A percentile compares a stretch with the other conserved stretches of the same genome.
Evolutionary conservation across 768 basidiomycete species (phyloP).

Genomic region (Lactarius vividus): DNA sequence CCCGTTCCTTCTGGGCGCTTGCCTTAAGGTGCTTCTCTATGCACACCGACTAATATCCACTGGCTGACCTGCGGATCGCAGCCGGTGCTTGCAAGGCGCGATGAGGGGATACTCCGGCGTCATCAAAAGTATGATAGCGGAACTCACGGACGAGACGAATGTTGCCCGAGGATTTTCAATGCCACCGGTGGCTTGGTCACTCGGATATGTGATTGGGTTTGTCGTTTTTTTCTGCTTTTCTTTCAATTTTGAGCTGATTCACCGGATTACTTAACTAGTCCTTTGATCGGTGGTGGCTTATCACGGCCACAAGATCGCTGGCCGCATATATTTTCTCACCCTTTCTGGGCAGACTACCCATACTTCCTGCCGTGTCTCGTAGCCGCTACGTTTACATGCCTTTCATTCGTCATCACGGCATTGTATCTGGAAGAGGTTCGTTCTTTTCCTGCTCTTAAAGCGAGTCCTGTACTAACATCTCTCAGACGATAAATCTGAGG

Average conservation of each 20-base stretch:
- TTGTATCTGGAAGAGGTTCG: conserved; percentile 4
- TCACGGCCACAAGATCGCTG: conserved; percentile 29
- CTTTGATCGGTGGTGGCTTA: conserved; percentile 27
- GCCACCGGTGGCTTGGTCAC: background rate
- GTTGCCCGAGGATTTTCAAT: background rate
- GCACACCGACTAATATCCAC: too few species aligned
- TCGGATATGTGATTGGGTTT: conserved; percentile 17
- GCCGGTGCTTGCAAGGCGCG: background rate
- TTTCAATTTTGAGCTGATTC: background rate
- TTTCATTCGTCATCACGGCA: background rate
- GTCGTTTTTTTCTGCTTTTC: background rate
- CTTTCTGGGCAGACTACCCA: conserved; percentile 29
- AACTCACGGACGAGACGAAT: background rate
- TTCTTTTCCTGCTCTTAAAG: background rate
- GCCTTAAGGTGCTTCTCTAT: background rate
- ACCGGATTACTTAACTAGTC: conserved; percentile 11
- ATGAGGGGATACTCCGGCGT: background rate
- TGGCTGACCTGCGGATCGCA: background rate
- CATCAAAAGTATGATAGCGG: background rate
- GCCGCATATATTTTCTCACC: conserved; percentile 19
- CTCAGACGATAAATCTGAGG: background rate
- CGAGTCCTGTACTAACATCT: too few species aligned
- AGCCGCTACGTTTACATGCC: background rate
- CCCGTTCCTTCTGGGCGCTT: background rate
- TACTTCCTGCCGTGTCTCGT: conserved; percentile 29